Percentiles rank a stretch among this genome's conserved stretches.
These are phyloP conservation scores for Fragilaria crotonensis DNA, from an alignment of 108 stramenopile species.

Conservation along the genomic window DNA sequence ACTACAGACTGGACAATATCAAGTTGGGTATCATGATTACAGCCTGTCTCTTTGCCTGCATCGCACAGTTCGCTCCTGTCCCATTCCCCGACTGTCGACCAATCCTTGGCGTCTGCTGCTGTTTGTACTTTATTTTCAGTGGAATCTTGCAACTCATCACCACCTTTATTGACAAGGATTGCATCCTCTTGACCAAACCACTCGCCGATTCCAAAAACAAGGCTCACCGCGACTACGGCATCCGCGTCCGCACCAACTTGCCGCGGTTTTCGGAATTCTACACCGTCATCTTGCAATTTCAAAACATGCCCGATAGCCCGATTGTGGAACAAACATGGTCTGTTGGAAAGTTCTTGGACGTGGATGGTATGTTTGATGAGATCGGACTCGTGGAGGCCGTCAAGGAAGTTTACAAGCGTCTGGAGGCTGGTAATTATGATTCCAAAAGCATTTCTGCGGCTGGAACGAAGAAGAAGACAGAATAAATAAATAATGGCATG, in stretches of 20 bases:
- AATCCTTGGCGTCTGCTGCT: slow-evolving; percentile 85
- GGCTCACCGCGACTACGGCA: slow-evolving; percentile 48
- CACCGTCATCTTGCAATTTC: slow-evolving; percentile 74
- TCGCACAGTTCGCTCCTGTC: slow-evolving; percentile 89
- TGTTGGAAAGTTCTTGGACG: slow-evolving; percentile 88
- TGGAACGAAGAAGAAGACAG: not conserved
- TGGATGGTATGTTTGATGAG: slow-evolving; percentile 89
- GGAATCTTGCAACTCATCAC: slow-evolving; percentile 88
- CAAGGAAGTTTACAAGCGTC: slow-evolving; percentile 46
- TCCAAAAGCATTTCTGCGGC: not conserved
- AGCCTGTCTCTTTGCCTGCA: slow-evolving; percentile 86
- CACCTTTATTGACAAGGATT: slow-evolving; percentile 89
- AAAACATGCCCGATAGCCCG: slow-evolving; percentile 25
- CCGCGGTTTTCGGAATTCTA: slow-evolving; percentile 86
- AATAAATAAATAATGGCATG: too few species aligned
- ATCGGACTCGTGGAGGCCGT: slow-evolving; percentile 59
- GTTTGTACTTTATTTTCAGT: slow-evolving; percentile 83
- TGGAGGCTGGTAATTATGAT: slow-evolving; percentile 67
- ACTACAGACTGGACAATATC: slow-evolving; percentile 81
- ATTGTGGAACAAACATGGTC: slow-evolving; percentile 71
- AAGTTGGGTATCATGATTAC: slow-evolving; percentile 86
- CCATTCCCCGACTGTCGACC: slow-evolving; percentile 90
- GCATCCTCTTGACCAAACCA: slow-evolving; percentile 80
- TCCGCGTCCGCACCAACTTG: slow-evolving; percentile 73
- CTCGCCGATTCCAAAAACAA: slow-evolving; percentile 42